A percentile compares a stretch with the other conserved stretches of the same genome.
Evolutionary conservation across 192 early-diverging fungal species (phyloP).

Genomic region (Lobulomyces angularis): DNA sequence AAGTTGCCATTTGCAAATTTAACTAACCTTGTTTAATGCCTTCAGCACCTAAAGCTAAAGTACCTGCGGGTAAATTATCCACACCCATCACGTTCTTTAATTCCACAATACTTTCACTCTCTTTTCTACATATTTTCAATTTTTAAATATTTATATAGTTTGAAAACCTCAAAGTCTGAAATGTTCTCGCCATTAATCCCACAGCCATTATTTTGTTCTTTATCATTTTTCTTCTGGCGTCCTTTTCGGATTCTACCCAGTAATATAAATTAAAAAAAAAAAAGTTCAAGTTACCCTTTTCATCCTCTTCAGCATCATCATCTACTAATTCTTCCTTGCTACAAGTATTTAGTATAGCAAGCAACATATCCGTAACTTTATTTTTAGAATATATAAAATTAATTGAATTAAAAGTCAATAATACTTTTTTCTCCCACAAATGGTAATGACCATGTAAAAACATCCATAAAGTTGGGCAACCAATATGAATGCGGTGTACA

Average conservation of each 20-base stretch:
- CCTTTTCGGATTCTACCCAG: slow-evolving; percentile 22
- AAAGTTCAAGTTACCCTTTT: neutral
- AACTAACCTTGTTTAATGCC: slow-evolving; percentile 53
- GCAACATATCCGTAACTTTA: slow-evolving; percentile 70
- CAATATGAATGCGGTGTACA: slow-evolving; percentile 79
- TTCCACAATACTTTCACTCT: slow-evolving; percentile 65
- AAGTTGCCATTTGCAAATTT: neutral
- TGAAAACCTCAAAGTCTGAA: slow-evolving; percentile 48
- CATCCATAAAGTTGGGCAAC: slow-evolving; percentile 85
- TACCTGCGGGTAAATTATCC: slow-evolving; percentile 58
- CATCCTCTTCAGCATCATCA: slow-evolving; percentile 12
- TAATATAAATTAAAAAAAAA: slow-evolving; percentile 1
- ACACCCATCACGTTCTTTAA: slow-evolving; percentile 62
- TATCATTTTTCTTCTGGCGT: slow-evolving; percentile 30
- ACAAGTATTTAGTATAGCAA: slow-evolving; percentile 74
- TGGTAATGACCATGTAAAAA: slow-evolving; percentile 74
- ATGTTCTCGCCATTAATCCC: slow-evolving; percentile 66
- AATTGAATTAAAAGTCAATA: neutral
- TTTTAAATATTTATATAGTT: neutral
- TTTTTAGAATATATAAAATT: slow-evolving; percentile 1
- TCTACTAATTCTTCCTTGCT: slow-evolving; percentile 70
- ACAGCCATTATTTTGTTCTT: slow-evolving; percentile 65
- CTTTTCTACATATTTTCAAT: slow-evolving; percentile 18
- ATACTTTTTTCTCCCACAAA: slow-evolving; percentile 79
- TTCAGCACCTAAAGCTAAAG: slow-evolving; percentile 60